Evolutionary conservation across 2,329 filamentous ascomycete genomes (phyloP).

Genomic region (Apiospora hydei): DNA sequence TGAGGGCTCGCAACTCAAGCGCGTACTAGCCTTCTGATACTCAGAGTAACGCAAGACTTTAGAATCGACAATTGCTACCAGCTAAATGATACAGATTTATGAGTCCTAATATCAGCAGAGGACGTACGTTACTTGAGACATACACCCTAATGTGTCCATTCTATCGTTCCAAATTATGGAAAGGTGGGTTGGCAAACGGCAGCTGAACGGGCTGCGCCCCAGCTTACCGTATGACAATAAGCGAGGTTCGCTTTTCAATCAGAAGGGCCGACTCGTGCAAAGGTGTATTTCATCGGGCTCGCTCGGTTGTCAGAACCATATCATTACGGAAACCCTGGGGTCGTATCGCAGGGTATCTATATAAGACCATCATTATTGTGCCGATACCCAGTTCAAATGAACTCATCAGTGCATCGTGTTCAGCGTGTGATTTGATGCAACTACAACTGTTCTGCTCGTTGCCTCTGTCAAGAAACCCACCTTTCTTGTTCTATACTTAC

Average conservation of each 20-base stretch:
- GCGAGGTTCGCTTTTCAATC: not conserved
- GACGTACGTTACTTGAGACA: not conserved
- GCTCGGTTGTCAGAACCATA: not conserved
- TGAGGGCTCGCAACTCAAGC: not conserved
- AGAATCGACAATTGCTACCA: not conserved
- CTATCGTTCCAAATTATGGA: not conserved
- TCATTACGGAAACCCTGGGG: not conserved
- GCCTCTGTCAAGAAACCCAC: not conserved
- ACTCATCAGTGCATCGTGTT: not conserved
- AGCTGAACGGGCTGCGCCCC: not conserved
- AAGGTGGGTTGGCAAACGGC: not conserved
- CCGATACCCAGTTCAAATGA: not conserved
- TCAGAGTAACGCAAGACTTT: not conserved
- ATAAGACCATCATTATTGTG: not conserved
- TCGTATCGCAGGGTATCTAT: no score
- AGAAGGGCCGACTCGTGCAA: not conserved
- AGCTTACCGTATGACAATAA: not conserved
- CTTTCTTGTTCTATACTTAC: not conserved
- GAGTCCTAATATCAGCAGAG: not conserved
- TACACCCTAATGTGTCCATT: not conserved
- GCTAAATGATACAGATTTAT: not conserved
- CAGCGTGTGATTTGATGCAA: not conserved
- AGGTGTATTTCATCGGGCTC: no score
- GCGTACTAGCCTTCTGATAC: not conserved
- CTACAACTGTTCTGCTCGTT: not conserved